phyloP scores from a whole-genome alignment of 768 basidiomycete genomes.

The Russula ochroleuca region DNA sequence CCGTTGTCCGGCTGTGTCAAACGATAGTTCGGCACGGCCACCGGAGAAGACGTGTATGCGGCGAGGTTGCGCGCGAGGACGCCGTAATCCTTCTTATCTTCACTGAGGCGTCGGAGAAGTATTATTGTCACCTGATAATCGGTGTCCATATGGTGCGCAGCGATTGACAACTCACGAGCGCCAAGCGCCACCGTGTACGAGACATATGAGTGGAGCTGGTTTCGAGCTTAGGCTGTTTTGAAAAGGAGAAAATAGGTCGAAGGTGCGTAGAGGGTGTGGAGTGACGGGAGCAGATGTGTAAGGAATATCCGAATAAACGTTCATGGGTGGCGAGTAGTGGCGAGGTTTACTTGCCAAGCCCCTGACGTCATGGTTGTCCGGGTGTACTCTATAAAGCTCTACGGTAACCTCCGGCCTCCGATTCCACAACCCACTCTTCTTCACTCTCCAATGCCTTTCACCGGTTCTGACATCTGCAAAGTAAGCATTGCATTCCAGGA shows the following conservation, averaged over 20 bases:
- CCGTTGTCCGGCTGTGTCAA: slow-evolving; percentile 47
- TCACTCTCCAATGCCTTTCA: slow-evolving; percentile 49
- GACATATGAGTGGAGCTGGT: slow-evolving; percentile 50
- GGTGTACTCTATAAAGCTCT: background rate
- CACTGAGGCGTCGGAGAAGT: slow-evolving; percentile 34
- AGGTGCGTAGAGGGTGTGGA: slow-evolving; percentile 40
- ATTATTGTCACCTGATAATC: background rate
- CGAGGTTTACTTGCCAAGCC: background rate
- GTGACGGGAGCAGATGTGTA: slow-evolving; percentile 34
- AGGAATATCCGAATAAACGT: slow-evolving; percentile 30
- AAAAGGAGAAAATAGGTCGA: slow-evolving; percentile 50
- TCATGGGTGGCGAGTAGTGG: background rate
- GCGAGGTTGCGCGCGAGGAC: slow-evolving; percentile 52
- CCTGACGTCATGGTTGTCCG: slow-evolving; percentile 16
- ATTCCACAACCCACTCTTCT: background rate
- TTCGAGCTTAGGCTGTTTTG: background rate
- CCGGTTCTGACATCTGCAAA: slow-evolving; percentile 73
- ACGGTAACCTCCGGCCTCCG: background rate
- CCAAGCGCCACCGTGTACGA: slow-evolving; percentile 86
- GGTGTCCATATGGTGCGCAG: background rate
- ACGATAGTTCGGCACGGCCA: slow-evolving; percentile 76
- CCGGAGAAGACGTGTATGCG: slow-evolving; percentile 46
- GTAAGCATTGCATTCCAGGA: slow-evolving; percentile 33
- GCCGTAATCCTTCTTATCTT: slow-evolving; percentile 63
- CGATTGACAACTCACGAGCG: slow-evolving; percentile 48